Evolutionary conservation across 352 stramenopile species (phyloP), one percentile per base, ranked within the genome.

Genomic region (Globisporangium recalcitrans): DNA sequence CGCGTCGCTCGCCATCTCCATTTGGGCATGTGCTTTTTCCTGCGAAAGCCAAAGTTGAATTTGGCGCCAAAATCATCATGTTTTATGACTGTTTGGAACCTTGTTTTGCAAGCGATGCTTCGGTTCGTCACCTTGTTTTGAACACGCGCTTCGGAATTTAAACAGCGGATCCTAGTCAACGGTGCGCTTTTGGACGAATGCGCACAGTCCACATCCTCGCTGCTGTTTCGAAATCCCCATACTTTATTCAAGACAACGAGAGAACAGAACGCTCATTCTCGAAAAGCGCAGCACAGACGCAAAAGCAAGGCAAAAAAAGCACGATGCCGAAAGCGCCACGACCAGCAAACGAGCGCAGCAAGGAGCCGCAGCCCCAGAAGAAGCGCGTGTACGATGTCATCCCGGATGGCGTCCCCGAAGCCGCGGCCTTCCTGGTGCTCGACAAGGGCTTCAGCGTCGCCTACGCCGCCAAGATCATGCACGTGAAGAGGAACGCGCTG

Each of bases 1-100:
- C 26, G 52, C 34, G 26, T 70, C 34, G 51, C 32, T 58, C 34
- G 52, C 53, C 42, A 42, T 70, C 64, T 44, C 29, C 29, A 46
- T 27, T 49, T 11, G 14, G 38, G 16, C 34, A 54, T 67, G 26
- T 19, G 52, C 49, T 67, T 38, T 6, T n/a, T 36, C 4, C 22
- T 21, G 6, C 8, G 36, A n/a, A n/a, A 10, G 21, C 38, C 16
- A 46, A 46, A 22, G 42, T 56, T 27, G 44, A 40, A 40, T 2
- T 53, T 53, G 48, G 48, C 48, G 44, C 44, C 44, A 51, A 46
- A 46, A 46, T 46, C 38, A 21, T 1, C 38, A 16, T 46, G 16
- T 46, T 44, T 44, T n/a, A n/a, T n/a, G n/a, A n/a, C n/a, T n/a
- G n/a, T 46, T 46, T 46, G 38, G 14, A 46, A 46, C 38, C 38